Evolutionary conservation across 2,329 filamentous ascomycete species (phyloP), one percentile per base, ranked within the genome.

Genomic region (Neonectria hederae): DNA sequence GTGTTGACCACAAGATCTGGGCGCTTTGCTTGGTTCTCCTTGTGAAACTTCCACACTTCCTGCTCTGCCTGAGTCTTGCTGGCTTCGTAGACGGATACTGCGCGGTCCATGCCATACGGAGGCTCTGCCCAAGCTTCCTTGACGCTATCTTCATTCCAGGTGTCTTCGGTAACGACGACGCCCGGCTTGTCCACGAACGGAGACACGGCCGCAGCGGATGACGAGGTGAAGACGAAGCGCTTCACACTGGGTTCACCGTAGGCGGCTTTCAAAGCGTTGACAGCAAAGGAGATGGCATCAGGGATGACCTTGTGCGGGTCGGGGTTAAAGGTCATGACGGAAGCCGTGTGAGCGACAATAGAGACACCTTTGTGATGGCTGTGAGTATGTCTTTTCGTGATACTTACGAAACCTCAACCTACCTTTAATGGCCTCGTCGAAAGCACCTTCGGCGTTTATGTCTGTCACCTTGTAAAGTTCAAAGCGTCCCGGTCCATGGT

Each of bases 271-370:
- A 83, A 67, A 11, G 79, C 65, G 7, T 67, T 63, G 1, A 71
- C 28, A 0, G 76, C 70, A 17, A 75, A 76, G 0, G 63, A 49
- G 2, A 83, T 65, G 3, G 72, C 73, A 0, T 49, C 43, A 1
- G 80, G 76, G n/a, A 84, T 79, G 14, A 81, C 79, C 2, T 75
- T 70, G 51, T 80, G 72, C 0, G 82, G 78, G 59, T 84, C 76
- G 1, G 76, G 67, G 11, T 70, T 67, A 19, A 82, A 71, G 1
- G 66, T 74, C 51, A 78, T 67, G 26, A 76, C 69, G 14, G 77
- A 77, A 1, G 81, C 82, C 0, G 77, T 74, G 66, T 84, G 81
- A 0, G 76, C 72, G 54, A 84, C 65, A 1, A 75, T 78, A 1
- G 69, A 67, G 0, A 70, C 68, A 0, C 70, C 72, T 74, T 1